Conservation (phyloP, 768 basidiomycete genomes). For the Tulasnella sp. region DNA sequence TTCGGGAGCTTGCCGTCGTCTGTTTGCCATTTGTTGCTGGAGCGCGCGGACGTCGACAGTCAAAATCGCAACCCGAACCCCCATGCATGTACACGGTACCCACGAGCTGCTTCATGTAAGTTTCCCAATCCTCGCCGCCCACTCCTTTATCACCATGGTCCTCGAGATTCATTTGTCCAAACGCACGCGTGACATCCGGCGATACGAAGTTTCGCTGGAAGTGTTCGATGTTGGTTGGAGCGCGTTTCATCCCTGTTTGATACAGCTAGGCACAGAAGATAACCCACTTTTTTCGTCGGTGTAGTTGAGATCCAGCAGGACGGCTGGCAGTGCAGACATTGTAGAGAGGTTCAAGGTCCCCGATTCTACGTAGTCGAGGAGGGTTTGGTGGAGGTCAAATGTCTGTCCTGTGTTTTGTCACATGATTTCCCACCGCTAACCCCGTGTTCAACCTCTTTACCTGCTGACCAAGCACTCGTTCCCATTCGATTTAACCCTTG, state of each 20-base stretch:
- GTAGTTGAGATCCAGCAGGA: slow-evolving; percentile 61
- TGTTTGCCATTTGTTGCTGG: slow-evolving; percentile 90
- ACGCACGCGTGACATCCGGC: slow-evolving; percentile 64
- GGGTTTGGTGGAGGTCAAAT: too few species aligned
- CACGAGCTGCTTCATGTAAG: slow-evolving; percentile 87
- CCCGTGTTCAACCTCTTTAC: too few species aligned
- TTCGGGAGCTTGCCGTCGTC: slow-evolving; percentile 85
- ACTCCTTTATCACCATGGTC: slow-evolving; percentile 51
- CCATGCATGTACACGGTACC: slow-evolving; percentile 40
- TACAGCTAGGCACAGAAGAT: background rate
- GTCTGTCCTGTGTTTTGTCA: too few species aligned
- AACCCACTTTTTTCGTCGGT: slow-evolving; percentile 68
- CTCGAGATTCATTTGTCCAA: slow-evolving; percentile 71
- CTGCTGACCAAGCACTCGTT: too few species aligned
- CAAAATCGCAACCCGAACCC: slow-evolving; percentile 38
- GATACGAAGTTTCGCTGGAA: slow-evolving; percentile 73
- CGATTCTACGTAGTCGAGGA: too few species aligned
- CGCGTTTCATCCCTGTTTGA: background rate
- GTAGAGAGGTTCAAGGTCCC: background rate
- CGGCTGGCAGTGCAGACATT: slow-evolving; percentile 40
- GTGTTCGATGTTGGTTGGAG: slow-evolving; percentile 65
- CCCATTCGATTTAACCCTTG: too few species aligned
- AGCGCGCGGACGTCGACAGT: slow-evolving; percentile 30
- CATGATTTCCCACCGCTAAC: too few species aligned
- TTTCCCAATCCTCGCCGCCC: slow-evolving; percentile 46